Base-by-base conservation (phyloP, 495 filamentous ascomycete genomes). In the Penicillium paradoxum region DNA sequence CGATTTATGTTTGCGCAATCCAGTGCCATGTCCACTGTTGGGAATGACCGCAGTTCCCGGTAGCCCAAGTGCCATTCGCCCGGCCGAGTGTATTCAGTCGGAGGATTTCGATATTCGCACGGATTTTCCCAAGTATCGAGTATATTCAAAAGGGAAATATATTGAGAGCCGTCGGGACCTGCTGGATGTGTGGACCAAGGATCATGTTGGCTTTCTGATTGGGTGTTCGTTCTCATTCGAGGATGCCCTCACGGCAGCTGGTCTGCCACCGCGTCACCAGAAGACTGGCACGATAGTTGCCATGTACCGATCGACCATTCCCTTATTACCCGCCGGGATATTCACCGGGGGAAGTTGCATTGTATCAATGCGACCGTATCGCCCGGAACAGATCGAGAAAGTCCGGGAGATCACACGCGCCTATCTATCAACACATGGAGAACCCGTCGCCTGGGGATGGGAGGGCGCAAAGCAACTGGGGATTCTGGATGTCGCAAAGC, bases 381-480 rank as follows among this genome's bases (percentile, higher is more conserved):
- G 51, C 14, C 53, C 47, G 0, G 56, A 62, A 8, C 67, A 82
- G n/a, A 57, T 84, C 2, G 70, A 74, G 7, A 54, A 41, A 14
- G 79, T 83, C 3, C 59, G 79, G 22, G 66, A 69, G 1, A 66
- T 83, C 17, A 80, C 78, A 5, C 57, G 74, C 15, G 51, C 57
- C 29, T 83, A 69, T 65, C 47, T 59, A 10, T 59, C 68, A 4
- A 79, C 76, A 15, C 80, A 82, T 52, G 79, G 79, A n/a, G 79
- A 83, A 63, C 79, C 81, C 0, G 66, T 84, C 21, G 79, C 75
- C 9, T 83, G 78, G 79, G 80, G 79, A 1, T 84, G 78, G 80
- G 75, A 79, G 3, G 77, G 70, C 1, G 59, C 73, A 11, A 55
- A 61, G 51, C 45, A 54, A 33, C 46, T 83, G 33, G 76, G 79